These are phyloP conservation scores for Sergeia podlipaevii DNA, from an alignment of 208 protist species.

Conservation along the genomic window DNA sequence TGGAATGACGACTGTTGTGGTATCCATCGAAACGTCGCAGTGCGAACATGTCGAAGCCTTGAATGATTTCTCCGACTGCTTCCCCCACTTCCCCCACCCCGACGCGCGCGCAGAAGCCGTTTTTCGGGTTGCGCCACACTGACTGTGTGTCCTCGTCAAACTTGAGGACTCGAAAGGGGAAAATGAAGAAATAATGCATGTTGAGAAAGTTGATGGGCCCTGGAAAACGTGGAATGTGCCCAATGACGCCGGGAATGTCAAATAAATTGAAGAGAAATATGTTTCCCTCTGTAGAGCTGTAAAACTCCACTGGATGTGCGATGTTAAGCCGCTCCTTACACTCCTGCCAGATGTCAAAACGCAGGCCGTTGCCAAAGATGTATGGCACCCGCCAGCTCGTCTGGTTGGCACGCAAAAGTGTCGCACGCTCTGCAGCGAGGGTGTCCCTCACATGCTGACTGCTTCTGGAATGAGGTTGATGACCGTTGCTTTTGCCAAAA, in stretches of 20 bases:
- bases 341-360: conserved; percentile 79
- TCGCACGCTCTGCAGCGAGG: background rate
- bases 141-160: conserved; percentile 43
- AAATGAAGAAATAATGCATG: conserved; percentile 33
- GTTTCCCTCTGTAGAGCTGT: conserved; percentile 86
- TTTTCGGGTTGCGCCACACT: conserved; percentile 39
- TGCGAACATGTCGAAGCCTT: conserved; percentile 55
- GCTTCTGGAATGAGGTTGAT: conserved; percentile 6
- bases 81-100: conserved; percentile 41
- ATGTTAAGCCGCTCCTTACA: conserved; percentile 51
- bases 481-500: conserved; percentile 5
- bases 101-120: conserved; percentile 27
- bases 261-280: conserved; percentile 62
- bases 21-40: conserved; percentile 74
- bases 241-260: conserved; percentile 43
- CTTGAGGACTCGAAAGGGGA: conserved; percentile 38
- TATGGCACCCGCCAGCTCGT: conserved; percentile 56
- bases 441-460: background rate
- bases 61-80: conserved; percentile 43
- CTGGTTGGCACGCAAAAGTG: conserved; percentile 3
- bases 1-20: conserved; percentile 19
- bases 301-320: conserved; percentile 73
- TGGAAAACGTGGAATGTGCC: conserved; percentile 51
- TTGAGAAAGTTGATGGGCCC: conserved; percentile 22
- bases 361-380: conserved; percentile 87